These are phyloP conservation scores for Hypoxylon fuscum DNA, from an alignment of 495 filamentous ascomycete species.

Conservation along the genomic window DNA sequence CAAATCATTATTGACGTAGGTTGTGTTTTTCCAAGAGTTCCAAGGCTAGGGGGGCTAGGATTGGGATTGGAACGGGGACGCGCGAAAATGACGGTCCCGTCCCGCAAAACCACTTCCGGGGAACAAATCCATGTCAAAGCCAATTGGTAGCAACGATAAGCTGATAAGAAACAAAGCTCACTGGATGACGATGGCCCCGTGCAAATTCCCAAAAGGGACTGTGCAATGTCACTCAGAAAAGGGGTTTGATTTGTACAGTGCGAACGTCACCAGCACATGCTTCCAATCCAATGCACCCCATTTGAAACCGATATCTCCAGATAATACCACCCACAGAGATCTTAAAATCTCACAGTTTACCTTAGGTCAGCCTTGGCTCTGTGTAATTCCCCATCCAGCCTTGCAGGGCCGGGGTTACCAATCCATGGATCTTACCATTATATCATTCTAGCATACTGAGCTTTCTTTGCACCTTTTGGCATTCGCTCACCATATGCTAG, in stretches of 20 bases:
- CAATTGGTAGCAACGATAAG: conserved; percentile 39
- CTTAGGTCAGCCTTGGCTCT: conserved; percentile 34
- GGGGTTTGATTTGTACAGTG: too few relatives aligned
- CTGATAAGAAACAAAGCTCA: conserved; percentile 13
- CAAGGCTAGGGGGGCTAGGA: conserved; percentile 13
- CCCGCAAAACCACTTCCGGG: conserved; percentile 25
- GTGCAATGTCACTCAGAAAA: too few relatives aligned
- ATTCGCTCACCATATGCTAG: background rate
- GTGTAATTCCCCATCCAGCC: conserved; percentile 25
- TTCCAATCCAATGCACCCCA: too few relatives aligned
- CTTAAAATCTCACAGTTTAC: too few relatives aligned
- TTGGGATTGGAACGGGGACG: conserved; percentile 7
- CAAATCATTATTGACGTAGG: conserved; percentile 26
- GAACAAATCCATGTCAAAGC: conserved; percentile 30
- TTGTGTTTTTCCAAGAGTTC: conserved; percentile 21
- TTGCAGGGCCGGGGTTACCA: conserved; percentile 22
- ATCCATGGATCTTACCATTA: conserved; percentile 15
- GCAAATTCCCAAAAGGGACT: background rate
- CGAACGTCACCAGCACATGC: too few relatives aligned
- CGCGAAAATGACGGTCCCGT: conserved; percentile 41
- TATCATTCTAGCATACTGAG: background rate
- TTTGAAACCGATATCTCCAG: conserved; percentile 30
- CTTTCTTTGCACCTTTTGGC: conserved; percentile 3
- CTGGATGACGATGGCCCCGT: conserved; percentile 30
- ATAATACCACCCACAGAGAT: too few relatives aligned